Evolutionary conservation across 1,284 basidiomycete species (phyloP), one percentile per base, ranked within the genome.

Genomic region (Boletus smithii): DNA sequence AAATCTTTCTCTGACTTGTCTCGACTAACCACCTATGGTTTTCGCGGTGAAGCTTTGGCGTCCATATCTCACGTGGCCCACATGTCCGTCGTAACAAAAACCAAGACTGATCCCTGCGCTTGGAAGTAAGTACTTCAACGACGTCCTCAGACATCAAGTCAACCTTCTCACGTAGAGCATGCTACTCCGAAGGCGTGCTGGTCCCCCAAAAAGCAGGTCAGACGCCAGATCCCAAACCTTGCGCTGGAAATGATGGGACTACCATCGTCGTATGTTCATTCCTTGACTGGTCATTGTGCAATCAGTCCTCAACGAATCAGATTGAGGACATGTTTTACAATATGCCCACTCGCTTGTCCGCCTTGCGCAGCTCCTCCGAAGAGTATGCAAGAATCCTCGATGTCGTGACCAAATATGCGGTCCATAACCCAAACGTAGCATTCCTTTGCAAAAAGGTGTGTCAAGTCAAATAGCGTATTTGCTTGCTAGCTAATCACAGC

Each of bases 271-370:
- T 92, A 57, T 44, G 81, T 67, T 13, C 24, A 16, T 8, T 17
- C 17, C 39, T 22, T 37, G 27, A 26, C 8, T 22, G 14, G 8
- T 32, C 5, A 14, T 10, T 5, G 14, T 34, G n/a, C 11, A 16
- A 40, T 14, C 4, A 5, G 5, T 18, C 23, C 49, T 49, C 29
- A 57, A 39, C 16, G 20, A 32, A 31, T 8, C 53, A 95, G 89
- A 93, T 93, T 6, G 92, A 97, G 65, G 91, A 98, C 62, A 73
- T 99, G 27, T 99, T 99, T 67, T 97, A 92, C 71, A 98, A 97
- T 56, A 91, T 87, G 1, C 92, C 94, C 0, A 85, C 89, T 14
- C 88, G 97, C 32, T 78, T 93, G 27, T 83, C 91, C 8, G 90
- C 95, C 0, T 76, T 99, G 48, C 84, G 89, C 43, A 89, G 83